Percentiles rank a stretch among this genome's conserved stretches.
These are phyloP conservation scores for Bonia amplexicaulis DNA, from an alignment of 176 grass and related monocot species.

Conservation along the genomic window DNA sequence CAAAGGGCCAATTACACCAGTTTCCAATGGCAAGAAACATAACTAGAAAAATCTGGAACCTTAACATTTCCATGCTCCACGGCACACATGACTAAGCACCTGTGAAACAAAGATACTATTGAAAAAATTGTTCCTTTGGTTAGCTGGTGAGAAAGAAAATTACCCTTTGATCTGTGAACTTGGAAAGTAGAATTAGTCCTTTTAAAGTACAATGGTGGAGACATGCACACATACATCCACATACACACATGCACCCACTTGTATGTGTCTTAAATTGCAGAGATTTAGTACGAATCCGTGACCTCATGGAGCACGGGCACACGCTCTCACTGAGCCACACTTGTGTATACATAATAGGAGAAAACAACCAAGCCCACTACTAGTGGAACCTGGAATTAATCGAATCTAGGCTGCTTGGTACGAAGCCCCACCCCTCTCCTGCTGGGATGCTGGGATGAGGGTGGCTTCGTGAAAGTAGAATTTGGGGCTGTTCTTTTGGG, in stretches of 20 bases:
- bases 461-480: not conserved
- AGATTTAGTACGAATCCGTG: not conserved
- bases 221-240: not conserved
- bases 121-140: not conserved
- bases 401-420: not conserved
- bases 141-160: not conserved
- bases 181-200: not conserved
- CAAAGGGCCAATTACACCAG: not conserved
- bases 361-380: not conserved
- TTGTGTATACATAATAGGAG: not conserved
- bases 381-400: not conserved
- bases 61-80: not conserved
- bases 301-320: not conserved
- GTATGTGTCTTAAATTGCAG: not conserved
- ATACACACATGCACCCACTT: not conserved
- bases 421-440: not conserved
- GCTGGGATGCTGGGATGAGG: not conserved
- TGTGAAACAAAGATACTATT: not conserved
- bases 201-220: not conserved
- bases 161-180: not conserved
- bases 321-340: not conserved
- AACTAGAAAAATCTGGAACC: not conserved
- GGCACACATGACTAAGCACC: not conserved
- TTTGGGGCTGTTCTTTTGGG: no score
- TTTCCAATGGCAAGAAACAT: not conserved